Percentiles rank a stretch among this genome's conserved stretches.
Evolutionary conservation across 495 filamentous ascomycete genomes (phyloP).

Genomic region (Cenococcum geophilum): DNA sequence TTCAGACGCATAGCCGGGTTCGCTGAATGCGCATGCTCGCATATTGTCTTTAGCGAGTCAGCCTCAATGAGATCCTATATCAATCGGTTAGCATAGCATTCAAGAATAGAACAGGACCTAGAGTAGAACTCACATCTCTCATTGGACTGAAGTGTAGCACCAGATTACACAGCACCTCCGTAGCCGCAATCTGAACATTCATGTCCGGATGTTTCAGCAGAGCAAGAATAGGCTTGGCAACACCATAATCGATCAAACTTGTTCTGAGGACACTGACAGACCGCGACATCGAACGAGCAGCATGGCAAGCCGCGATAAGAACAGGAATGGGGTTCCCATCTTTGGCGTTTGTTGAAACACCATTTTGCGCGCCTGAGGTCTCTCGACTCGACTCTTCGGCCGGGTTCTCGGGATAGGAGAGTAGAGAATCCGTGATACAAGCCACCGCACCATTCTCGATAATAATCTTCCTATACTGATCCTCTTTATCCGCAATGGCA

Average conservation of each 20-base stretch:
- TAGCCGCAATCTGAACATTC: conserved; percentile 80
- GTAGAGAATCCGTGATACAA: conserved; percentile 78
- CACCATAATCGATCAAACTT: conserved; percentile 74
- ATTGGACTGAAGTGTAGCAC: conserved; percentile 83
- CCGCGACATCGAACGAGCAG: conserved; percentile 68
- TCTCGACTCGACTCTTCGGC: conserved; percentile 2
- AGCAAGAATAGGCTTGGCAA: conserved; percentile 70
- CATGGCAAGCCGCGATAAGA: conserved; percentile 78
- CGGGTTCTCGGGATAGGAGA: conserved; percentile 45
- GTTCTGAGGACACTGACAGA: conserved; percentile 80
- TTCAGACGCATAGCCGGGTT: conserved; percentile 68
- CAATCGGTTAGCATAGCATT: background rate
- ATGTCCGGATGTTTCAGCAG: conserved; percentile 70
- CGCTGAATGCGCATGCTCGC: conserved; percentile 73
- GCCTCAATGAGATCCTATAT: conserved; percentile 62
- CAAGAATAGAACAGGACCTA: conserved; percentile 4
- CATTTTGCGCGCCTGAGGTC: conserved; percentile 34
- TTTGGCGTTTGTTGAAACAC: conserved; percentile 30
- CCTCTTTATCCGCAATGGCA: conserved; percentile 70
- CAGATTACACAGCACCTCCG: conserved; percentile 74
- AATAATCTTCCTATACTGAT: conserved; percentile 75
- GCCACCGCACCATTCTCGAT: conserved; percentile 73
- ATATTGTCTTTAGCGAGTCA: conserved; percentile 71
- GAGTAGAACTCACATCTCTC: conserved; percentile 58
- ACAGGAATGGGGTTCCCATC: conserved; percentile 55